A percentile compares a stretch with the other conserved stretches of the same genome.
phyloP scores from a whole-genome alignment of 2,329 filamentous ascomycete species.

The Calonectria hongkongensis region DNA sequence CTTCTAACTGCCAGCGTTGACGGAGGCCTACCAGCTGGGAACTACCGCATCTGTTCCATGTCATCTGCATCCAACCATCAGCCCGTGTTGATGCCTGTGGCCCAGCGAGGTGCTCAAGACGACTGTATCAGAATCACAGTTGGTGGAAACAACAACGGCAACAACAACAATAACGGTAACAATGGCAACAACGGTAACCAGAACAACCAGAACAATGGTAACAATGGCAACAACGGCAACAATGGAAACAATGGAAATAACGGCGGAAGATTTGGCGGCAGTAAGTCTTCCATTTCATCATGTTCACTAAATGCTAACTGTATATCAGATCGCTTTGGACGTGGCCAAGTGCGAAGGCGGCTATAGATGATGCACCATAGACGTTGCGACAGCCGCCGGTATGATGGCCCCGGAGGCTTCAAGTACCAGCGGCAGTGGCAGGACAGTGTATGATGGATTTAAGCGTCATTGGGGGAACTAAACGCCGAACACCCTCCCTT shows the following conservation, averaged over 20 bases:
- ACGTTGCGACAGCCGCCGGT: neutral
- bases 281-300: neutral
- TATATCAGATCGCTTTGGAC: slow-evolving; percentile 1
- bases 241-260: neutral
- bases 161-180: slow-evolving; percentile 44
- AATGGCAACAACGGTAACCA: slow-evolving; percentile 38
- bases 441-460: neutral
- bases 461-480: neutral
- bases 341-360: neutral
- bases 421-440: neutral
- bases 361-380: neutral
- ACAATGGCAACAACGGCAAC: neutral
- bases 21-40: slow-evolving; percentile 76
- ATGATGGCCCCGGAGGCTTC: slow-evolving; percentile 13
- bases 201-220: slow-evolving; percentile 38
- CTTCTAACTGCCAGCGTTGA: slow-evolving; percentile 71
- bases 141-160: slow-evolving; percentile 53
- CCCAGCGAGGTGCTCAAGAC: slow-evolving; percentile 80
- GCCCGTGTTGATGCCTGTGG: slow-evolving; percentile 79
- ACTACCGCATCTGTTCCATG: slow-evolving; percentile 81
- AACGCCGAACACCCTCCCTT: neutral
- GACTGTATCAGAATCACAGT: slow-evolving; percentile 78
- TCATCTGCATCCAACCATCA: slow-evolving; percentile 79
- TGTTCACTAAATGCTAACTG: neutral
- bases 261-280: slow-evolving; percentile 1